Conservation (phyloP, 1,139 yeast genomes). For the Zygosaccharomyces pseudobailii region DNA sequence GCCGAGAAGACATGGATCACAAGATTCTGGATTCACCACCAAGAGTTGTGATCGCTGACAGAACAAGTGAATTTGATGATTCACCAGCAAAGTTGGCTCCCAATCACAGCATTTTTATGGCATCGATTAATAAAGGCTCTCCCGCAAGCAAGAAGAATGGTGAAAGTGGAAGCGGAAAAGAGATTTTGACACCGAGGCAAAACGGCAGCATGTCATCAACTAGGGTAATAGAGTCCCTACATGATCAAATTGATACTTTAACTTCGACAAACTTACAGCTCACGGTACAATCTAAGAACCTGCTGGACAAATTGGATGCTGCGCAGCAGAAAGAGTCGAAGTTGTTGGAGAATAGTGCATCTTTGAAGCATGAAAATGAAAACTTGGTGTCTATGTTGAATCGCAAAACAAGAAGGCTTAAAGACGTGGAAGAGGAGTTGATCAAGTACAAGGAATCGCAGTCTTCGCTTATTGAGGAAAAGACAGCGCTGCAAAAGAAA, state of each 20-base stretch:
- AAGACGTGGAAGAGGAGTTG: constrained; percentile 55
- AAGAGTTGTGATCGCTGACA: neutral
- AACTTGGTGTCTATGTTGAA: constrained; percentile 58
- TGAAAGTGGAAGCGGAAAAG: constrained; percentile 1
- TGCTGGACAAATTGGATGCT: constrained; percentile 47
- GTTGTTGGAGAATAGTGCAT: constrained; percentile 61
- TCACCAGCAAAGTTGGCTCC: constrained; percentile 26
- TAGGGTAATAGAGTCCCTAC: constrained; percentile 55
- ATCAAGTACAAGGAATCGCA: constrained; percentile 43
- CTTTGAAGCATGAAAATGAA: constrained; percentile 66
- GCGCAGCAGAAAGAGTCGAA: constrained; percentile 51
- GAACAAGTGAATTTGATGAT: neutral
- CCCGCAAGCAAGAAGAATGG: constrained; percentile 6
- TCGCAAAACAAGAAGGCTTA: constrained; percentile 59
- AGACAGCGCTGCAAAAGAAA: constrained; percentile 47
- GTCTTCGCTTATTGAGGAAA: constrained; percentile 45
- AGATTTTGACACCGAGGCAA: neutral
- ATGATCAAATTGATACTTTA: constrained; percentile 50
- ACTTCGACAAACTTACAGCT: constrained; percentile 50
- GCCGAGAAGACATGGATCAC: neutral
- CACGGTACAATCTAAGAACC: constrained; percentile 42
- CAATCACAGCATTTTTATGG: constrained; percentile 23
- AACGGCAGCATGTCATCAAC: constrained; percentile 34
- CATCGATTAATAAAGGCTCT: constrained; percentile 15
- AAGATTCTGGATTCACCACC: constrained; percentile 4